A percentile compares a stretch with the other conserved stretches of the same genome.
Evolutionary conservation across 495 filamentous ascomycete species (phyloP).

Genomic region (Oidiodendron maius): DNA sequence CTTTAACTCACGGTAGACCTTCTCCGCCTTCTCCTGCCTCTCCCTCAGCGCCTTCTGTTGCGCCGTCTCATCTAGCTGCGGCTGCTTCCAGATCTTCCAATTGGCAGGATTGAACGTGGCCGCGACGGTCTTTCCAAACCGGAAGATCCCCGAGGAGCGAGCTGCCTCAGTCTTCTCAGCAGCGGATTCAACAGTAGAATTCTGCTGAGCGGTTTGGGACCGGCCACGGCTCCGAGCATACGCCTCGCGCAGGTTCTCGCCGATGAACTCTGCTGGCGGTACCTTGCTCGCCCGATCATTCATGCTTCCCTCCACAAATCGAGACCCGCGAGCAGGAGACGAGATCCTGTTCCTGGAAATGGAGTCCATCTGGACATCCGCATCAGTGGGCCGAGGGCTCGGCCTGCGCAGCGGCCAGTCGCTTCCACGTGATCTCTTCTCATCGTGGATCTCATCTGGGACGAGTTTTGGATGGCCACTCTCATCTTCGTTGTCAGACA

Average conservation of each 20-base stretch:
- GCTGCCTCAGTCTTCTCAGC: constrained; percentile 11
- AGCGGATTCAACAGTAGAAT: no score
- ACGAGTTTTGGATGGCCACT: neutral
- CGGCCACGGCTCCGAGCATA: constrained; percentile 4
- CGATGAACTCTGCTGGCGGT: constrained; percentile 59
- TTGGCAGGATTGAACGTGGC: constrained; percentile 50
- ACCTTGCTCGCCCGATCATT: constrained; percentile 64
- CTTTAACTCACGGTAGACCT: constrained; percentile 58
- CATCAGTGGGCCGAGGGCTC: constrained; percentile 24
- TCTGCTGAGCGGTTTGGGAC: no score
- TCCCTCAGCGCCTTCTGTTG: constrained; percentile 26
- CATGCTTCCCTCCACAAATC: constrained; percentile 73
- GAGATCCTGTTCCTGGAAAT: constrained; percentile 1
- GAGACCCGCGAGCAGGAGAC: constrained; percentile 40
- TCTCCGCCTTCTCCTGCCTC: constrained; percentile 42
- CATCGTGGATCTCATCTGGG: constrained; percentile 5
- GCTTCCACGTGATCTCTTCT: constrained; percentile 41
- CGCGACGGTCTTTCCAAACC: constrained; percentile 53
- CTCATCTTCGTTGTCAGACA: constrained; percentile 2
- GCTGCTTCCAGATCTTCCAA: constrained; percentile 24
- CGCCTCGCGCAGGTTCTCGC: constrained; percentile 21
- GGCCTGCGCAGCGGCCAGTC: constrained; percentile 51
- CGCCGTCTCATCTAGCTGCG: constrained; percentile 25
- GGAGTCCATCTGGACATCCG: no score
- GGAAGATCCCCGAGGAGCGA: constrained; percentile 44